Evolutionary conservation across 768 basidiomycete genomes (phyloP), one percentile per base, ranked within the genome.

Genomic region (Lactarius quietus): DNA sequence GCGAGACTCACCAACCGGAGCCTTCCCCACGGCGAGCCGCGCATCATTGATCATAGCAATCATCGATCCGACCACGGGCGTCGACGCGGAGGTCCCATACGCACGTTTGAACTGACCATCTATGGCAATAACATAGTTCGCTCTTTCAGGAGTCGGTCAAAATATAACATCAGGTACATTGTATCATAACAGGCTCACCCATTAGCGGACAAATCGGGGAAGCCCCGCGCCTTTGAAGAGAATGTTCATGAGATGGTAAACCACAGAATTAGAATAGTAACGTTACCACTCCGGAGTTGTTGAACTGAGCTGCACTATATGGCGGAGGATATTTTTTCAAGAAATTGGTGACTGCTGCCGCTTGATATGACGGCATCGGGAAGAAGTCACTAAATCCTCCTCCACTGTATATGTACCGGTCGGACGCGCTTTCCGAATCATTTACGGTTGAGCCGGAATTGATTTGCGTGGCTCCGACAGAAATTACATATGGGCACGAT

Each of bases 301-400:
- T 79, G 68, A 69, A 79, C 36, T 72, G 70, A 10, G 69, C 68
- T 12, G 73, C 52, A 10, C 73, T 70, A 69, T 77, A 79, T 18
- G 72, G 69, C 3, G 79, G 78, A 41, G 76, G 72, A 66, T 74
- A 68, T 28, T 74, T 70, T 57, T 64, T 69, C 65, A 78, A 66
- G 71, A 74, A 78, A 12, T 41, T 41, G 36, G 54, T 53, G 35
- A 78, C 76, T 2, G 73, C 75, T 0, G 55, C 41, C n/a, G 70
- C 59, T 64, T 80, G 79, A 68, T 76, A 80, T 3, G 31, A 18
- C 20, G 79, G 79, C 63, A 74, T 72, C 6, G 74, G 26, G 72
- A 80, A 80, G 64, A 75, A 68, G 71, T 80, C 77, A 62, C 75
- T 76, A 74, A 79, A 80, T 5, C 79, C 79, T 12, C 79, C 79